A percentile compares a stretch with the other conserved stretches of the same genome.
phyloP scores from a whole-genome alignment of 768 basidiomycete genomes.

The Macrolepiota dolichaula region DNA sequence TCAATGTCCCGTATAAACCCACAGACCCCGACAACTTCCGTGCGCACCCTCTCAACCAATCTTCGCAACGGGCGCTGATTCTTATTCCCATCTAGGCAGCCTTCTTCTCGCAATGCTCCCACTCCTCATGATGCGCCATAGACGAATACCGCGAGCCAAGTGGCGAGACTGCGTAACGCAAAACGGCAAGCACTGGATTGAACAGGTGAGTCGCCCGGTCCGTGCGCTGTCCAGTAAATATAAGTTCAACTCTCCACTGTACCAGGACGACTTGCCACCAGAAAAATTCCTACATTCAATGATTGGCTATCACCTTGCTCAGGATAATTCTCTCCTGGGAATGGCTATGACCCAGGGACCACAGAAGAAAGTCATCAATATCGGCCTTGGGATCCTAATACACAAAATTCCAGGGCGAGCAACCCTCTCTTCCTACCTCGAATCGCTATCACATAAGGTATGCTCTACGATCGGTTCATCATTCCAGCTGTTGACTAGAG shows the following conservation, averaged over 20 bases:
- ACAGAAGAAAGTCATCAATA: constrained; percentile 52
- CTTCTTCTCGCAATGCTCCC: constrained; percentile 77
- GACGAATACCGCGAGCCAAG: constrained; percentile 70
- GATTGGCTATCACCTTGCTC: constrained; percentile 77
- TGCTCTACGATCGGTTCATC: constrained; percentile 17
- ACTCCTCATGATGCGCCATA: constrained; percentile 82
- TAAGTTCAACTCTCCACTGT: constrained; percentile 12
- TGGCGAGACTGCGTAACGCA: constrained; percentile 64
- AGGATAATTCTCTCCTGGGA: constrained; percentile 67
- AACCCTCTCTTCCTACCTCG: constrained; percentile 58
- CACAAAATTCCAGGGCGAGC: constrained; percentile 59
- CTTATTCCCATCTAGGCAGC: constrained; percentile 41
- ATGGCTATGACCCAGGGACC: constrained; percentile 85
- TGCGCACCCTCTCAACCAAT: constrained; percentile 32
- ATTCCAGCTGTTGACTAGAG: neutral
- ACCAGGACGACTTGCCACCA: constrained; percentile 57
- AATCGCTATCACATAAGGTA: constrained; percentile 77
- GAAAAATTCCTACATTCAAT: constrained; percentile 69
- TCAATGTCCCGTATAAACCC: constrained; percentile 50
- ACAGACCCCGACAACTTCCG: constrained; percentile 63
- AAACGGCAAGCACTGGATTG: constrained; percentile 79
- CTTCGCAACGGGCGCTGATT: neutral
- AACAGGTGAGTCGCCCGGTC: constrained; percentile 45
- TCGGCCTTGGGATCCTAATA: neutral
- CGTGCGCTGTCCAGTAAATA: no score